A percentile compares a stretch with the other conserved stretches of the same genome.
phyloP scores from a whole-genome alignment of 177 flowering plant genomes.

The Telopea speciosissima region DNA sequence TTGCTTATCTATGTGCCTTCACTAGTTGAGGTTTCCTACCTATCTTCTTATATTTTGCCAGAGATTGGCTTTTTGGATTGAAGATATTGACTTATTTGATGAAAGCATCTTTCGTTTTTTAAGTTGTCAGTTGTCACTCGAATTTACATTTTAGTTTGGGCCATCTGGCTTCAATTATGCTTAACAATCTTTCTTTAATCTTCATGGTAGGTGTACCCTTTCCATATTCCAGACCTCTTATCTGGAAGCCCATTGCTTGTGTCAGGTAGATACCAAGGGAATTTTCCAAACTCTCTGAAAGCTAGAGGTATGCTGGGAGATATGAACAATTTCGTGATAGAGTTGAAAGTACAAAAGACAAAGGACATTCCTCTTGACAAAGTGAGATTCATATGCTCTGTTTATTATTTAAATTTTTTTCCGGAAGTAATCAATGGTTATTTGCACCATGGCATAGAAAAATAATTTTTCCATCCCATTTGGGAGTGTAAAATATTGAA shows the following conservation, averaged over 20 bases:
- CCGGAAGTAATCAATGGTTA: not conserved
- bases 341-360: slow-evolving; percentile 44
- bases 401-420: too few species aligned
- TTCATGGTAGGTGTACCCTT: slow-evolving; percentile 54
- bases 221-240: slow-evolving; percentile 59
- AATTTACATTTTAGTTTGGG: not conserved
- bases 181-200: slow-evolving; percentile 2
- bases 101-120: too few species aligned
- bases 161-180: not conserved
- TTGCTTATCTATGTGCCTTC: not conserved
- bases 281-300: slow-evolving; percentile 50
- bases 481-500: not conserved
- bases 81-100: not conserved
- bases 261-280: slow-evolving; percentile 69
- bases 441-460: not conserved
- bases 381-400: slow-evolving; percentile 29
- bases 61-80: not conserved
- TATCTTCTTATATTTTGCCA: not conserved
- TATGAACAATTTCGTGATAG: slow-evolving; percentile 30
- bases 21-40: too few species aligned
- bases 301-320: slow-evolving; percentile 49
- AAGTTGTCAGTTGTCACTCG: not conserved
- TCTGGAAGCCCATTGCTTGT: slow-evolving; percentile 50
- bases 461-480: not conserved
- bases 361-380: slow-evolving; percentile 62